These are phyloP conservation scores for Deakozyma indianensis DNA, from an alignment of 805 yeast genomes.

Conservation along the genomic window DNA sequence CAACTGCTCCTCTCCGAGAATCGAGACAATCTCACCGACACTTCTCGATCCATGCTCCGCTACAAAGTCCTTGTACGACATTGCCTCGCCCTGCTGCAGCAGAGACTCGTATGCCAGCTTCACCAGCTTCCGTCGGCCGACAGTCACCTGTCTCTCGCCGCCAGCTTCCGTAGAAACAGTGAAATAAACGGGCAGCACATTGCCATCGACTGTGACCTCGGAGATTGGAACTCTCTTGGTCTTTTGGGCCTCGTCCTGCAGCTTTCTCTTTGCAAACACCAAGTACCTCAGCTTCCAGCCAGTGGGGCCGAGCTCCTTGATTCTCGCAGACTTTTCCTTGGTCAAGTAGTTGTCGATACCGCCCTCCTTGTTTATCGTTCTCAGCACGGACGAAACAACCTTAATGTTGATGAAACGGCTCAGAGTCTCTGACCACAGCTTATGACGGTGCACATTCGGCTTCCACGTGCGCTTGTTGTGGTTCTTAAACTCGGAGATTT, in stretches of 20 bases:
- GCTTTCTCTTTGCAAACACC: slow-evolving; percentile 33
- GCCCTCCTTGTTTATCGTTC: slow-evolving; percentile 84
- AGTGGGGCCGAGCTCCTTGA: slow-evolving; percentile 80
- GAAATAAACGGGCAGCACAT: slow-evolving; percentile 31
- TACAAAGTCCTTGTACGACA: slow-evolving; percentile 28
- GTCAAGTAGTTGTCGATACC: slow-evolving; percentile 81
- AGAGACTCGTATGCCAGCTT: slow-evolving; percentile 13
- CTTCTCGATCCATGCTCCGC: slow-evolving; percentile 16
- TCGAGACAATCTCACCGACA: slow-evolving; percentile 8
- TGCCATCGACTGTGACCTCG: neutral
- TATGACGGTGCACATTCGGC: slow-evolving; percentile 67
- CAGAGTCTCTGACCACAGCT: slow-evolving; percentile 74
- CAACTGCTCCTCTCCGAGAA: slow-evolving; percentile 25
- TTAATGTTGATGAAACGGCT: slow-evolving; percentile 39
- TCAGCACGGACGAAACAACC: slow-evolving; percentile 67
- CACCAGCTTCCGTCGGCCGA: slow-evolving; percentile 53
- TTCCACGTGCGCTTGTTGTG: slow-evolving; percentile 59
- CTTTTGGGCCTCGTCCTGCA: slow-evolving; percentile 27
- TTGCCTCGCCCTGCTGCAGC: slow-evolving; percentile 23
- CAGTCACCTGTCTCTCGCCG: slow-evolving; percentile 33
- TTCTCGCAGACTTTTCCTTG: slow-evolving; percentile 78
- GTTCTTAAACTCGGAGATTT: slow-evolving; percentile 63
- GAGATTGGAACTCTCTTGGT: slow-evolving; percentile 19
- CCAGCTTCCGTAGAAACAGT: slow-evolving; percentile 28
- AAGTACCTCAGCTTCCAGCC: slow-evolving; percentile 86